Base-by-base conservation (phyloP, 2,329 filamentous ascomycete genomes). In the Colletotrichum kahawae region DNA sequence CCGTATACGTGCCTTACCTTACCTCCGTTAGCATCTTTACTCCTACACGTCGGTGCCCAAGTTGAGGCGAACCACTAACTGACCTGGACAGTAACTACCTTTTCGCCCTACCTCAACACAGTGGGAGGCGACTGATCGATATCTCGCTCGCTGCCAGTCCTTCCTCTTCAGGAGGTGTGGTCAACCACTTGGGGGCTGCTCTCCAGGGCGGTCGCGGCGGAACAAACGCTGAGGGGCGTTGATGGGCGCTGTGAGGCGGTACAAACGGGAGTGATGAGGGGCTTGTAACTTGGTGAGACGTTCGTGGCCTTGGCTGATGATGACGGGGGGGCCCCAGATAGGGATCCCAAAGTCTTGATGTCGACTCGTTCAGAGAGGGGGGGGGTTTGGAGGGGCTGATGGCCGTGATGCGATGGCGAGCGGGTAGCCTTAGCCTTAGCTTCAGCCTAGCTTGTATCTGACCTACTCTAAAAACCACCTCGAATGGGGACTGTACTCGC, bases 251-350 rank as follows among this genome's bases (percentile, higher is more conserved):
- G 33, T 38, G 48, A 31, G 65, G 38, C 62, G 33, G 69, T 31
- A 67, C 69, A 67, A 72, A 75, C 69, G 69, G 69, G 62, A 67
- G 56, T 31, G 34, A 43, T 27, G 36, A 31, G 48, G 70, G 27
- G 69, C 63, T 64, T 75, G 72, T 43, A 64, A 63, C 72, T 70
- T 62, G 27, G 69, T 72, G 72, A 75, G 72, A 75, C 72, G 69
- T 57, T 48, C 33, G 54, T 59, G 54, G 38, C 43, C 72, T 75
- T 72, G 72, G 72, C 69, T 72, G 72, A 72, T 72, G 69, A 75
- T 75, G 72, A 56, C 34, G 68, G 34, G 38, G 65, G 14, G 9
- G 5, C 5, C 9, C 66, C 33, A 36, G 34, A 63, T 33, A 65
- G 54, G 71, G 43, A 73, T 57, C 33, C 43, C 33, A 31, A 64